A percentile compares a stretch with the other conserved stretches of the same genome.
Conservation (phyloP, 176 grass and related monocot genomes). For the Puya raimondii region DNA sequence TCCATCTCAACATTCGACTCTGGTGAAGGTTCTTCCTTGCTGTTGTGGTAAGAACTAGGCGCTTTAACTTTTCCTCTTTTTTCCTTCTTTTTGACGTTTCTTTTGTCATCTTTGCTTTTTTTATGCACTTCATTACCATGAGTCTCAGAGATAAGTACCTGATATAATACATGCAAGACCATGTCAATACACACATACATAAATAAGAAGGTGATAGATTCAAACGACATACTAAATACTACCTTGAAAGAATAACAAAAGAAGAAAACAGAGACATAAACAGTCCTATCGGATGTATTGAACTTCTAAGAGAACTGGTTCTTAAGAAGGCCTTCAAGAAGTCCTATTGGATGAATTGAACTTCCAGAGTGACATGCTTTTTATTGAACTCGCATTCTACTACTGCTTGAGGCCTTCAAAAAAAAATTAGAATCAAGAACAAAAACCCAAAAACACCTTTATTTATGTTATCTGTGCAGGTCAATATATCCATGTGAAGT, state of each 20-base stretch:
- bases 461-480: no score
- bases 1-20: slow-evolving; percentile 81
- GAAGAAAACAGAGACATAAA: no score
- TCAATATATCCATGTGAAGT: no score
- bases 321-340: no score
- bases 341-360: no score
- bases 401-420: no score
- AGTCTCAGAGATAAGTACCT: slow-evolving; percentile 74
- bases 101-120: slow-evolving; percentile 44
- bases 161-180: slow-evolving; percentile 11
- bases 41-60: slow-evolving; percentile 22
- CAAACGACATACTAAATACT: neutral
- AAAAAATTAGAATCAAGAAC: no score
- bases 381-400: no score
- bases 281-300: no score
- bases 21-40: slow-evolving; percentile 29
- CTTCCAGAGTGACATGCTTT: no score
- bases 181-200: neutral
- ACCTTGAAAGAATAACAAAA: neutral
- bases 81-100: slow-evolving; percentile 34
- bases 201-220: neutral
- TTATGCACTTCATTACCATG: slow-evolving; percentile 35
- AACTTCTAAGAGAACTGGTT: no score
- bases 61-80: slow-evolving; percentile 37
- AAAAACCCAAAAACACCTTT: no score